Percentiles rank a stretch among this genome's conserved stretches.
phyloP scores from a whole-genome alignment of 1,284 basidiomycete species.

The Puccinia novopanici region DNA sequence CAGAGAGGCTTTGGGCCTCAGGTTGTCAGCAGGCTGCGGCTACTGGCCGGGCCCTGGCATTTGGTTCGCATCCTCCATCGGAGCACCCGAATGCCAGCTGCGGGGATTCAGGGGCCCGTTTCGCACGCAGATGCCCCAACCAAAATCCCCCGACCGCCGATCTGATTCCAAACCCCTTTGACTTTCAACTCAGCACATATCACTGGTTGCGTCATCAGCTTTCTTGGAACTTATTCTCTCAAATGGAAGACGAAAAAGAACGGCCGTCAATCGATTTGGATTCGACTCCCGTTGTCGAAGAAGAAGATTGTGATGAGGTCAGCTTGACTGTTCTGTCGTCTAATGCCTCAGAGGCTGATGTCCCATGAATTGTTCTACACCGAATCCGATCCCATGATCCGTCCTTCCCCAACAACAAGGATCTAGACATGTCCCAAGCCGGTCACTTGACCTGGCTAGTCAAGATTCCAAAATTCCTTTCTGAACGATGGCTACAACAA shows the following conservation, averaged over 20 bases:
- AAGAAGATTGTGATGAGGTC: slow-evolving; percentile 50
- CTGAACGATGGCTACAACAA: slow-evolving; percentile 48
- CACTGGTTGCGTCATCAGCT: background rate
- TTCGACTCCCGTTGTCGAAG: slow-evolving; percentile 35
- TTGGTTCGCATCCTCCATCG: no score
- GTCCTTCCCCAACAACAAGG: background rate
- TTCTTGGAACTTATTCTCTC: background rate
- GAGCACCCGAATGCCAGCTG: no score
- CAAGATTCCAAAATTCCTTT: slow-evolving; percentile 49
- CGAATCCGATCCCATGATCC: background rate
- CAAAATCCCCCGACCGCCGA: no score
- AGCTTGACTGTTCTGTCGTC: background rate
- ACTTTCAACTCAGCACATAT: background rate
- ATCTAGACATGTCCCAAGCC: slow-evolving; percentile 25
- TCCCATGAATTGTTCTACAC: background rate
- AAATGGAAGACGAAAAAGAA: slow-evolving; percentile 50
- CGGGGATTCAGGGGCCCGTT: no score
- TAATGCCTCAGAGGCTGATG: background rate
- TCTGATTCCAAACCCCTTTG: no score
- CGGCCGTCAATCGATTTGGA: slow-evolving; percentile 36
- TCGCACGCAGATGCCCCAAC: no score
- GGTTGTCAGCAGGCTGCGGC: no score
- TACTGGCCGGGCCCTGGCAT: no score
- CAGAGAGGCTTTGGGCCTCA: no score
- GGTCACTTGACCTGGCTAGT: slow-evolving; percentile 36